Evolutionary conservation across 2,329 filamentous ascomycete species (phyloP).

Genomic region (Phaeoacremonium minimum): DNA sequence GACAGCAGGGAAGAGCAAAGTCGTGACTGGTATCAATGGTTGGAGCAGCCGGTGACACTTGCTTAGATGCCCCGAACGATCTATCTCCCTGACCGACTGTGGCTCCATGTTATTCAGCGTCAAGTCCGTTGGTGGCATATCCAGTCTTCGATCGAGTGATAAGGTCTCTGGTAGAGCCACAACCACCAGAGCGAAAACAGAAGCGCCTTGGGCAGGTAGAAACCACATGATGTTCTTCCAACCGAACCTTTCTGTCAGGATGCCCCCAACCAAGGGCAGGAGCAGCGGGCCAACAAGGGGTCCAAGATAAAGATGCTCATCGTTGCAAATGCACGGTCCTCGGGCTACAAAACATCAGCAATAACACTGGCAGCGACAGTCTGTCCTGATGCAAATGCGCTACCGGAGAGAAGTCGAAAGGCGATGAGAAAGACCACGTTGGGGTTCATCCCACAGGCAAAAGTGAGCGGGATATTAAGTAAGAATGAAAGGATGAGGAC

Average conservation of each 20-base stretch:
- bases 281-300: constrained; percentile 71
- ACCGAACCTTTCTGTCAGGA: constrained; percentile 61
- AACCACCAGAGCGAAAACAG: constrained; percentile 50
- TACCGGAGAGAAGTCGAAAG: constrained; percentile 70
- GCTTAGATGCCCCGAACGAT: constrained; percentile 2
- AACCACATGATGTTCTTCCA: constrained; percentile 82
- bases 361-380: constrained; percentile 81
- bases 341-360: constrained; percentile 72
- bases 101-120: too few species aligned
- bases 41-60: constrained; percentile 18
- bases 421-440: constrained; percentile 74
- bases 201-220: constrained; percentile 63
- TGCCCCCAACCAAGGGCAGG: constrained; percentile 73
- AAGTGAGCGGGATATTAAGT: constrained; percentile 67
- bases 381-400: constrained; percentile 75
- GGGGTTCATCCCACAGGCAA: constrained; percentile 63
- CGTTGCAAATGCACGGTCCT: constrained; percentile 75
- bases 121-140: too few species aligned
- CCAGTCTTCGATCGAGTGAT: constrained; percentile 23
- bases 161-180: constrained; percentile 65
- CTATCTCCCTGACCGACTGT: too few species aligned
- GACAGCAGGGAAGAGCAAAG: constrained; percentile 71
- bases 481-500: constrained; percentile 74
- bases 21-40: constrained; percentile 61
- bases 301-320: constrained; percentile 82